Conservation (phyloP, 352 stramenopile genomes). For the Phytophthora sojae region DNA sequence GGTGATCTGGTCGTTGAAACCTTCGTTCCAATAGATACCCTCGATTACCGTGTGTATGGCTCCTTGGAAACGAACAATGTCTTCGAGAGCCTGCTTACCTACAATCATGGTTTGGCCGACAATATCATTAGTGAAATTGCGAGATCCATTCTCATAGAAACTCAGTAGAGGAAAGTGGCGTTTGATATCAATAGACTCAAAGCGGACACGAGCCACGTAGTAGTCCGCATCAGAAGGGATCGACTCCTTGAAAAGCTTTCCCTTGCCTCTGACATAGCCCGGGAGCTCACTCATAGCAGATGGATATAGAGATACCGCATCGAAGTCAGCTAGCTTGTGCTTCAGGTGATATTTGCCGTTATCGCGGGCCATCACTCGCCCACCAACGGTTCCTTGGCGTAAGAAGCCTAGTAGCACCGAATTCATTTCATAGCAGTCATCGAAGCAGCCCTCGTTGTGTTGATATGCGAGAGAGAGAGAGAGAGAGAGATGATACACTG, state of each 20-base stretch:
- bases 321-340: constrained; percentile 11
- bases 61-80: too few relatives aligned
- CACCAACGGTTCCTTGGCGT: constrained; percentile 3
- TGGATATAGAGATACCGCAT: constrained; percentile 14
- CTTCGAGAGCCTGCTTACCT: too few relatives aligned
- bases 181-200: constrained; percentile 7
- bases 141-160: background rate
- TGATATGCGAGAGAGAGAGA: too few relatives aligned
- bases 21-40: constrained; percentile 19
- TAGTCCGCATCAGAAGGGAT: constrained; percentile 13
- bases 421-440: constrained; percentile 17
- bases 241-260: constrained; percentile 1
- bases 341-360: constrained; percentile 11
- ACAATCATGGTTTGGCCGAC: background rate
- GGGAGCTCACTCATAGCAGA: constrained; percentile 9
- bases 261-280: constrained; percentile 4
- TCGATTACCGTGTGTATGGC: constrained; percentile 14
- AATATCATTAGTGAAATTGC: too few relatives aligned
- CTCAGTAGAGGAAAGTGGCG: constrained; percentile 8
- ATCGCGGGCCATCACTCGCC: constrained; percentile 15
- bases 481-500: background rate
- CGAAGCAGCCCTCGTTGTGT: constrained; percentile 17
- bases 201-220: background rate
- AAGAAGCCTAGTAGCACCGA: constrained; percentile 6
- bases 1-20: constrained; percentile 9